phyloP scores from a whole-genome alignment of 345 rosid species.

The Eucalyptus erythrocorys region DNA sequence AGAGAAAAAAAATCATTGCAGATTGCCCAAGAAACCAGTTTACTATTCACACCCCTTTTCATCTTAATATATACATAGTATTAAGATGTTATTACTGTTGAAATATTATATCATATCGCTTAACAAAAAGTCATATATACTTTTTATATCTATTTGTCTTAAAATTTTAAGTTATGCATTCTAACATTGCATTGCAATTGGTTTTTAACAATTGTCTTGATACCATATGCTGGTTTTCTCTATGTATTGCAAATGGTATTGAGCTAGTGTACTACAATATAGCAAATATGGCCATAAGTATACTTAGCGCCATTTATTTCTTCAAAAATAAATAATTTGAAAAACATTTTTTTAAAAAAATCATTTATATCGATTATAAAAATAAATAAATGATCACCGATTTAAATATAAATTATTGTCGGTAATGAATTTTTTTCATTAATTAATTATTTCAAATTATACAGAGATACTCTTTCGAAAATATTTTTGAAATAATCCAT shows the following conservation, averaged over 20 bases:
- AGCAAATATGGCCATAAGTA: not conserved
- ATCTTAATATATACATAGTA: not conserved
- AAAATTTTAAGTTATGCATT: too few relatives aligned
- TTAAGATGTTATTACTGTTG: not conserved
- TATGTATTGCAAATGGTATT: not conserved
- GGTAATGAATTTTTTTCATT: not conserved
- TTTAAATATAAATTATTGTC: not conserved
- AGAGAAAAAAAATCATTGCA: not conserved
- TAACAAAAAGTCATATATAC: not conserved
- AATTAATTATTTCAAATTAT: not conserved
- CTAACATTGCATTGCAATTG: not conserved
- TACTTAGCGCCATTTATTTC: accelerated
- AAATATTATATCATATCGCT: not conserved
- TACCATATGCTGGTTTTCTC: not conserved
- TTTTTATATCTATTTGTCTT: not conserved
- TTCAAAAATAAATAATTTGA: accelerated
- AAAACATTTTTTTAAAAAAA: not conserved
- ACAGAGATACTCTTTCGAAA: not conserved
- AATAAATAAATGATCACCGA: accelerated
- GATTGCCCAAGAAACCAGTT: not conserved
- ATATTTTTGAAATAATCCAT: not conserved
- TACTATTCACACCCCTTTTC: not conserved
- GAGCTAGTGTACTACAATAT: not conserved
- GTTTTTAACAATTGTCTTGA: not conserved
- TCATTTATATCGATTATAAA: accelerated